Base-by-base conservation (phyloP, 352 stramenopile genomes). In the Achlya hypogyna region DNA sequence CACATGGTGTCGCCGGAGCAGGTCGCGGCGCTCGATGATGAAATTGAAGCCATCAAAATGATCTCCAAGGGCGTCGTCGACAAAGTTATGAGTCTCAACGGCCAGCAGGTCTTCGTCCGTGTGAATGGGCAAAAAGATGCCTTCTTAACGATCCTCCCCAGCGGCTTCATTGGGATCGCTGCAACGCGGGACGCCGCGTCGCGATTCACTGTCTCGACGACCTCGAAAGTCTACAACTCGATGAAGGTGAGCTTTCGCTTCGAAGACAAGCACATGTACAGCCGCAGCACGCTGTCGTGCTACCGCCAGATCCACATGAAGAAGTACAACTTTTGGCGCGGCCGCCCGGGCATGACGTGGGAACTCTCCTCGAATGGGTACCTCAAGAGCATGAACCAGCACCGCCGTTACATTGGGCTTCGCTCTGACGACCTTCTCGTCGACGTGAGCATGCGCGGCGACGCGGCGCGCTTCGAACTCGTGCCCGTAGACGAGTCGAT, bases 311-410 rank as follows among this genome's bases (percentile, higher is more conserved):
- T 92, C 40, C 82, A 79, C 32, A 90, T 94, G 83, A 94, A 94
- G 69, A 78, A 77, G 23, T 71, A 78, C 9, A 73, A 75, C 43
- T 70, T 29, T 22, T 71, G 82, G 29, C 79, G 85, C 0, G 85
- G 85, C 53, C 88, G 79, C 51, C 78, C 82, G 0, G 85, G 85
- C 0, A 71, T 92, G 9, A 80, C 85, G 51, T 94, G 83, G 83
- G 85, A 92, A 56, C 90, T 92, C 58, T 92, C 83, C 28, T 86
- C 83, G 3, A 74, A 88, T 1, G 85, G 85, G 20, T 81, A 91
- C 63, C 74, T 94, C 32, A 84, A 89, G 68, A 94, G 85, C 72
- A 92, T 94, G 85, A 94, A 92, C 74, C 86, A 95, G 72, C 86
- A 95, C 60, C 82, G 86, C 45, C 78, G 86, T 42, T 95, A 93